Evolutionary conservation across 257 asterid genomes (phyloP), one percentile per base, ranked within the genome.

Genomic region (Ehretia macrophylla): DNA sequence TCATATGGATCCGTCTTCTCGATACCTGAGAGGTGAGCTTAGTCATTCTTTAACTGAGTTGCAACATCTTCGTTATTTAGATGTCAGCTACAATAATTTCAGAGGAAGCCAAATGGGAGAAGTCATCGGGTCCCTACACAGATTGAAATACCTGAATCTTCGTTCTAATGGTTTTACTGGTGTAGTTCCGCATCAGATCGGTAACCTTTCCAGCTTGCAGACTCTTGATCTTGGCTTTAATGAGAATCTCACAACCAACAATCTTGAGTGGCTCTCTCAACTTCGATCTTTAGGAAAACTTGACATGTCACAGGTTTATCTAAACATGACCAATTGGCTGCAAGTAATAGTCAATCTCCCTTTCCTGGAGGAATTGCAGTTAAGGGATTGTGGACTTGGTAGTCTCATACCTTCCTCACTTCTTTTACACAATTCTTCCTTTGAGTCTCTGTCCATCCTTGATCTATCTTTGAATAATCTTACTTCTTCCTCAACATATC

Each of bases 191-290:
- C 39, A 9, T 8, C 13, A 45, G 16, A 56, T 59, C 4, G 72
- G 72, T 13, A 59, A 67, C 55, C 62, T 61, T 21, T 44, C 64
- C 10, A 39, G 50, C 55, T 17, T 68, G 58, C 17, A 17, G 54
- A 19, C 4, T 32, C 58, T 68, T 18, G 37, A 37, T 16, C 44
- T 68, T 44, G 8, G 48, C 12, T 12, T 1, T 4, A 10, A 14
- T 11, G 16, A 2, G 3, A 10, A 3, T 42, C 47, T 14, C 8
- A 14, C 12, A 42, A 42, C 47, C 3, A 42, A 10, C 16, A 42
- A 42, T 10, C 47, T 42, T 42, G 47, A 42, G 16, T 42, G 10
- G 47, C 47, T 42, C 47, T 42, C 47, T 42, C 47, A 42, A 42
- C 47, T 42, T 42, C 47, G 16, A 2, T 42, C 8, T 10, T 42